These are phyloP conservation scores for Gastrolobium villosum DNA, from an alignment of 306 rosid species.

Conservation along the genomic window DNA sequence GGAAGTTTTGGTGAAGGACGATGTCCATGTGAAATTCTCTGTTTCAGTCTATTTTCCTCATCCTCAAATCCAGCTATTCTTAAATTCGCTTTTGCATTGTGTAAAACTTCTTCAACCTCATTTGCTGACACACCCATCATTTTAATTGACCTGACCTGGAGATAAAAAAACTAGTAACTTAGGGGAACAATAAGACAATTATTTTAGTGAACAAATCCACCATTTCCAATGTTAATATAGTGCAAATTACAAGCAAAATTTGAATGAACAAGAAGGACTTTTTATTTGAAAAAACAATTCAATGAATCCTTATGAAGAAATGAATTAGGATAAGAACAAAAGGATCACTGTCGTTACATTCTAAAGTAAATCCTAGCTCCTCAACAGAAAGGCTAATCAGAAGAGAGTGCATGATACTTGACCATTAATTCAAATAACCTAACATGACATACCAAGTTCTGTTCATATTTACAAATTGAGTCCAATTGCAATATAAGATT, in stretches of 20 bases:
- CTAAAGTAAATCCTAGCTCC: neutral
- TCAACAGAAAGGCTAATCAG: conserved; percentile 5
- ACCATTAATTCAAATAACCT: conserved; percentile 13
- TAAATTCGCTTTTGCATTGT: conserved; percentile 68
- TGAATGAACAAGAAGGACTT: conserved; percentile 5
- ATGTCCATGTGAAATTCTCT: conserved; percentile 69
- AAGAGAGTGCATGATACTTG: conserved; percentile 17
- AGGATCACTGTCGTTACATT: neutral
- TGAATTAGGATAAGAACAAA: conserved; percentile 7
- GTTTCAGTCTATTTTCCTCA: conserved; percentile 87
- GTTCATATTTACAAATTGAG: neutral
- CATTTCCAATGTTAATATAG: neutral
- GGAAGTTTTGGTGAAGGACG: conserved; percentile 70
- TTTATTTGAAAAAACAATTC: neutral
- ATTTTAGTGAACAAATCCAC: conserved; percentile 19
- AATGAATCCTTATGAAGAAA: conserved; percentile 6
- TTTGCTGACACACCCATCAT: conserved; percentile 89
- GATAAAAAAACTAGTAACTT: conserved; percentile 32
- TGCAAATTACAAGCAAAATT: conserved; percentile 12
- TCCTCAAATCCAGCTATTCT: conserved; percentile 94
- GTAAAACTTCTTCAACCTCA: conserved; percentile 86
- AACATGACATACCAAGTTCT: conserved; percentile 20
- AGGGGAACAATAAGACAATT: conserved; percentile 19
- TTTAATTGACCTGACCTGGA: conserved; percentile 78
- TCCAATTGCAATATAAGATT: conserved; percentile 11